Percentiles rank a stretch among this genome's conserved stretches.
These are phyloP conservation scores for Chiua sp. DNA, from an alignment of 1,284 basidiomycete genomes.

Conservation along the genomic window DNA sequence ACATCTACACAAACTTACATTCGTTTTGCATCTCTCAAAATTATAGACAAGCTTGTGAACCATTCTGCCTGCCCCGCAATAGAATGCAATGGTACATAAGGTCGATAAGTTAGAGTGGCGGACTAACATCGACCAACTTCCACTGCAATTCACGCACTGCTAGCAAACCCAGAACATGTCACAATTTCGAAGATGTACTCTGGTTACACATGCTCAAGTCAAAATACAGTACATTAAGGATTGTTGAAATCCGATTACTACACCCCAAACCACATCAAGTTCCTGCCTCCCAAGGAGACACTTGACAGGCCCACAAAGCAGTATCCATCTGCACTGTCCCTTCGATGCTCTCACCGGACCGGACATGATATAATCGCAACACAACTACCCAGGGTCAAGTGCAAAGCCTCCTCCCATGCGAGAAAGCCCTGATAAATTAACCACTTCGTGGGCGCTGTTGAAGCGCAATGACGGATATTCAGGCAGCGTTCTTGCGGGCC, in stretches of 20 bases:
- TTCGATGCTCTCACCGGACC: conserved; percentile 24
- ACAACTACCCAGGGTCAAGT: conserved; percentile 54
- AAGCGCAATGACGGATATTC: conserved; percentile 72
- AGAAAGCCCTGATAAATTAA: conserved; percentile 47
- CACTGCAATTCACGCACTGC: no score
- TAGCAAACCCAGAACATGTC: no score
- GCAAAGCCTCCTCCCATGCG: conserved; percentile 14
- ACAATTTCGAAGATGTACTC: no score
- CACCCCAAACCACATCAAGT: conserved; percentile 43
- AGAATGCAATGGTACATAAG: no score
- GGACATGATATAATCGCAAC: conserved; percentile 41
- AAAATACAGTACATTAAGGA: conserved; percentile 47
- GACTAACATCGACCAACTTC: no score
- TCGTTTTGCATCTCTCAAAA: conserved; percentile 1
- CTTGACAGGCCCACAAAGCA: conserved; percentile 41
- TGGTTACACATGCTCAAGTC: conserved; percentile 10
- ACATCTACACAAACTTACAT: conserved; percentile 3
- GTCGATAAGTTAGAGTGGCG: no score
- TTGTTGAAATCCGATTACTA: conserved; percentile 68
- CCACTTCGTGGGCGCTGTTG: conserved; percentile 80
- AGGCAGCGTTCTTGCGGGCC: conserved; percentile 79
- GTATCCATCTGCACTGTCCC: conserved; percentile 19
- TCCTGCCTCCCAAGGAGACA: conserved; percentile 46
- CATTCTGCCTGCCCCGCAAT: background rate
- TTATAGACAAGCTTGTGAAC: no score